Evolutionary conservation across 768 basidiomycete species (phyloP).

Genomic region (Mycena indigotica): DNA sequence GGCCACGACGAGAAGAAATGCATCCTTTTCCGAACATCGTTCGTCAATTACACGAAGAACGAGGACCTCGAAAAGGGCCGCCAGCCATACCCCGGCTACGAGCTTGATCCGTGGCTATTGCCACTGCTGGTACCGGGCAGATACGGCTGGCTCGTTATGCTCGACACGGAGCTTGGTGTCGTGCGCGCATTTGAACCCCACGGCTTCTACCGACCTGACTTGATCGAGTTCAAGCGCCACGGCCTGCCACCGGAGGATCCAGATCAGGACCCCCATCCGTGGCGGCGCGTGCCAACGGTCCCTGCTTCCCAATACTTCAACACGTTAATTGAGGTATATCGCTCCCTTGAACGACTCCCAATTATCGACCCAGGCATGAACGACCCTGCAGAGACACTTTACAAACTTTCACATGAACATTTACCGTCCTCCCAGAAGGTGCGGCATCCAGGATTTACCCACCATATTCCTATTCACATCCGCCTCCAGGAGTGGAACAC

Average conservation of each 20-base stretch:
- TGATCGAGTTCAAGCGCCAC: slow-evolving; percentile 12
- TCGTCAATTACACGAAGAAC: slow-evolving; percentile 9
- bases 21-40: slow-evolving; percentile 1
- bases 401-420: background rate
- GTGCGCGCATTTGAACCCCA: slow-evolving; percentile 9
- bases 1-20: background rate
- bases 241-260: background rate
- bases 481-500: background rate
- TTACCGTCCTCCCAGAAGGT: too few species aligned
- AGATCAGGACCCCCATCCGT: background rate
- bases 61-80: slow-evolving; percentile 7
- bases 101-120: slow-evolving; percentile 17
- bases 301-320: slow-evolving; percentile 10
- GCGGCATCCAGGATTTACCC: too few species aligned
- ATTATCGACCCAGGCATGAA: background rate
- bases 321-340: slow-evolving; percentile 13
- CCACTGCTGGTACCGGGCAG: slow-evolving; percentile 9
- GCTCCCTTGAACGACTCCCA: slow-evolving; percentile 13
- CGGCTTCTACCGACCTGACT: background rate
- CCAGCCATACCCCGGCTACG: slow-evolving; percentile 3
- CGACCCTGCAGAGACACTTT: slow-evolving; percentile 1
- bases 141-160: slow-evolving; percentile 14
- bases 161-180: slow-evolving; percentile 17
- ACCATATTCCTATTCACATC: background rate
- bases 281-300: slow-evolving; percentile 9